Evolutionary conservation across 140 eudicot species (phyloP).

Genomic region (Oenanthe javanica): DNA sequence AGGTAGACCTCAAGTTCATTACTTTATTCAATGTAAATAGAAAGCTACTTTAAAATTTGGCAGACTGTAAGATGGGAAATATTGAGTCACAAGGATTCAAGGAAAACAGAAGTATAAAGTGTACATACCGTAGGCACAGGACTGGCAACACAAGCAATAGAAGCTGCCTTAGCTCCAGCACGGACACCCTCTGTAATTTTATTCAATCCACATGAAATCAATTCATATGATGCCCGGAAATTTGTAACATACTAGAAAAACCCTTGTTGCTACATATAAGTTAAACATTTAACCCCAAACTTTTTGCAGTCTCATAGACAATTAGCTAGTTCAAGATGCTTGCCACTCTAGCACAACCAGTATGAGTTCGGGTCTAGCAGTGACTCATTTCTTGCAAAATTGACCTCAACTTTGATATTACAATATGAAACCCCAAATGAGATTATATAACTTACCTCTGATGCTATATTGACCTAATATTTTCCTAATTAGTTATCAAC

Average conservation of each 20-base stretch:
- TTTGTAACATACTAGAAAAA: background rate
- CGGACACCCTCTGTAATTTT: constrained; percentile 73
- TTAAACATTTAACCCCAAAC: background rate
- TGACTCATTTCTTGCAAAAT: background rate
- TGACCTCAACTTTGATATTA: background rate
- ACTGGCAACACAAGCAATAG: constrained; percentile 61
- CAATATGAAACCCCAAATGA: background rate
- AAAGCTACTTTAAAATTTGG: background rate
- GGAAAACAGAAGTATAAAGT: background rate
- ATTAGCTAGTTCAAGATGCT: background rate
- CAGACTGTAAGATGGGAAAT: background rate
- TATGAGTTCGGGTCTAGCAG: background rate
- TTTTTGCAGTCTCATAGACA: background rate
- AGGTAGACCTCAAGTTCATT: background rate
- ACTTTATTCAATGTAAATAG: no score
- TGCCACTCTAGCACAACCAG: background rate
- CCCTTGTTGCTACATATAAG: background rate
- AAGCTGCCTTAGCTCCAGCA: constrained; percentile 80
- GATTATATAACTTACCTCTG: background rate
- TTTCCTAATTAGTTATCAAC: background rate
- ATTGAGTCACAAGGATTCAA: background rate
- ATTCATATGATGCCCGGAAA: no score
- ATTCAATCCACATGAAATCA: background rate
- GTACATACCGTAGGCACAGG: constrained; percentile 64
- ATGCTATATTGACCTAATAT: background rate